Conservation (phyloP, 345 rosid species). For the Rhodamnia argentea region DNA sequence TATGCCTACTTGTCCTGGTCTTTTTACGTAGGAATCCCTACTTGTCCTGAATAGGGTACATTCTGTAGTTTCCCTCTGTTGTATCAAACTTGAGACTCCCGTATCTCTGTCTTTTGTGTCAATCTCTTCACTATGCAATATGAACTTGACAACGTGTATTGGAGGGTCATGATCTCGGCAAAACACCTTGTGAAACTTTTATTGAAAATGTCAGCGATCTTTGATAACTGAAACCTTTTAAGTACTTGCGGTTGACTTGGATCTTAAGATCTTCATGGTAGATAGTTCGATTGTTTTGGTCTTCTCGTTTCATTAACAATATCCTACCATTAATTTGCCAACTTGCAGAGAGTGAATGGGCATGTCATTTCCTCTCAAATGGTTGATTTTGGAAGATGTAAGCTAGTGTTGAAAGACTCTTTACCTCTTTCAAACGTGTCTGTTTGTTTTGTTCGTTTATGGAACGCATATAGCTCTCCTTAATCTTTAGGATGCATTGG, state of each 20-base stretch:
- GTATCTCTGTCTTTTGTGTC: background rate
- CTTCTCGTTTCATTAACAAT: background rate
- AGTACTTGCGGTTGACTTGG: background rate
- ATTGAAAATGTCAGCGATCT: background rate
- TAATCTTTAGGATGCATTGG: background rate
- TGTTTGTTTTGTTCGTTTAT: background rate
- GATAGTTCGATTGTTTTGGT: background rate
- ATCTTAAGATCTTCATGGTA: background rate
- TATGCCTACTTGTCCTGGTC: too few relatives aligned
- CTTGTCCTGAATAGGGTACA: background rate
- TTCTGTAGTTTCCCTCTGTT: background rate
- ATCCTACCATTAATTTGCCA: background rate
- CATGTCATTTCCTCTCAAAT: background rate
- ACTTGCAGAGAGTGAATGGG: background rate
- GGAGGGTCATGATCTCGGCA: background rate
- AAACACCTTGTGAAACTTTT: background rate
- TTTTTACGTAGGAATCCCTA: background rate
- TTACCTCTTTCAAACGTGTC: background rate
- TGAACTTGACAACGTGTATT: background rate
- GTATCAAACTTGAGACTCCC: background rate
- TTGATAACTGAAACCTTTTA: too few relatives aligned
- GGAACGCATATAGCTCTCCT: background rate
- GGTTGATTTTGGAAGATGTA: background rate
- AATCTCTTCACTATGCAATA: background rate
- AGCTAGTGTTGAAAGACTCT: background rate